Base-by-base conservation (phyloP, 1,284 basidiomycete genomes). In the Fomitopsis pinicola region DNA sequence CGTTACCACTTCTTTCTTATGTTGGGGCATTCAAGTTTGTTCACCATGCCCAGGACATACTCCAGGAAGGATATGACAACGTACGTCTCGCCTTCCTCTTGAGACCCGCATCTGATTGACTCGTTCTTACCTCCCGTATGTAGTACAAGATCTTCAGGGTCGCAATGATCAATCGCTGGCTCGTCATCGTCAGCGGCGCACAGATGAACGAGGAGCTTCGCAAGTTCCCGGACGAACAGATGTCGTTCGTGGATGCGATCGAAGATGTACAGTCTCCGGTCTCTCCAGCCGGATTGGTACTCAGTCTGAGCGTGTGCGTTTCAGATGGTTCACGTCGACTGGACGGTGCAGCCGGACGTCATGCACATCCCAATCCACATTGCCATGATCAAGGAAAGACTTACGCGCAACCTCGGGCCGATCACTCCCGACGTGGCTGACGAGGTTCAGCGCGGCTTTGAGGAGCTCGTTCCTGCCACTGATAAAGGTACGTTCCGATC, bases 131-230 rank as follows among this genome's bases (percentile, higher is more conserved):
- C 9, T 10, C 26, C 9, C 15, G 26, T n/a, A n/a, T n/a, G n/a
- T 42, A 68, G 67, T 65, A 64, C 44, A 55, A 57, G 14, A 61
- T 64, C n/a, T 67, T 77, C 67, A 77, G 74, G 64, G 66, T 81
- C 12, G 71, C 80, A 0, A 70, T 75, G 65, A 63, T 75, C 40
- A 73, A 76, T n/a, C 62, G 64, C 19, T 75, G 73, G 72, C 59
- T 72, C 9, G 69, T 76, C n/a, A 55, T 75, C 4, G 63, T 69
- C 22, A 67, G 58, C 9, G 68, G 68, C n/a, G 62, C 61, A 30
- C 63, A 66, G 55, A 64, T 63, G 66, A 65, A 72, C 14, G 70
- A 72, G 19, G 75, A 77, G 38, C 59, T 74, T 7, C 69, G 64
- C 42, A 71, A 68, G 46, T 64, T 71, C 6, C 68, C 73, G 2